Base-by-base conservation (phyloP, 495 filamentous ascomycete genomes). In the Saxophila tyrrhenica region DNA sequence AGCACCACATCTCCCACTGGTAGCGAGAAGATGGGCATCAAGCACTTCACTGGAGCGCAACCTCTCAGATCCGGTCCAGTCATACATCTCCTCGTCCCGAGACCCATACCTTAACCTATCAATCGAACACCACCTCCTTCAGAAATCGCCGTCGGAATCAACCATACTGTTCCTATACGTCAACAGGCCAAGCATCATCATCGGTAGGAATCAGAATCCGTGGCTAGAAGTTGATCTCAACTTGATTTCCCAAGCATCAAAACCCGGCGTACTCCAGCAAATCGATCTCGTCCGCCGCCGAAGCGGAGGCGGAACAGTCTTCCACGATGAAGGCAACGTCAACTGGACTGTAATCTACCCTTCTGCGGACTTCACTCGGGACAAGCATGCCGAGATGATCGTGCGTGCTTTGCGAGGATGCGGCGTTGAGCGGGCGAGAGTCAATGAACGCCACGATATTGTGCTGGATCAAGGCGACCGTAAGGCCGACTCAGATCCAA, bases 171-270 rank as follows among this genome's bases (percentile, higher is more conserved):
- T 96, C 55, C 75, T 97, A 17, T 98, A 97, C 70, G 73, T 78
- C 55, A 97, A 98, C 68, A 70, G 74, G 13, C 89, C 91, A 8
- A 84, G 85, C 67, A 76, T 98, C 48, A 80, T 98, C 58, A 82
- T 98, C 54, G 92, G 92, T 15, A 84, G 91, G 45, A 98, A 98
- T 67, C 92, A 98, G 65, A 98, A 98, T 65, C 92, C 92, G 39
- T 98, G 90, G 90, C 73, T 87, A 9, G 92, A 98, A 67, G 82
- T 85, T 45, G 87, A 95, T 67, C 76, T 19, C 71, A 75, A 9
- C 69, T 89, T 17, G 62, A 56, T 24, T n/a, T n/a, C n/a, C n/a
- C n/a, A n/a, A n/a, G n/a, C n/a, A n/a, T n/a, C 29, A 13, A 35
- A 7, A 53, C 48, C 15, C 41, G 20, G 11, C 2, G n/a, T n/a